These are phyloP conservation scores for Cercis canadensis DNA, from an alignment of 306 rosid genomes.

Conservation along the genomic window DNA sequence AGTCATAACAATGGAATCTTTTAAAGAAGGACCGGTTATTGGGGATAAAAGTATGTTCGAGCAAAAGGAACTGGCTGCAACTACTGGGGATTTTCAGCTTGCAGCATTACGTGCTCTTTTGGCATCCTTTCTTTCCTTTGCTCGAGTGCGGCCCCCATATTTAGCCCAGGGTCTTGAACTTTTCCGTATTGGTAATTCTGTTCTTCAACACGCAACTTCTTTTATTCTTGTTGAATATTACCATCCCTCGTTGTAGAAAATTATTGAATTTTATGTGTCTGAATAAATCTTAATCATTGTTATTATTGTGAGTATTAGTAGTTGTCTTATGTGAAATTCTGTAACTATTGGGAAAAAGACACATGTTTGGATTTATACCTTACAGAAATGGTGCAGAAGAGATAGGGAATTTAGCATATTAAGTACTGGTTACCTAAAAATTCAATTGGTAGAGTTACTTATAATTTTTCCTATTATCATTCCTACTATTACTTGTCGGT, in stretches of 20 bases:
- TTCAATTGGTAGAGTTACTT: not conserved
- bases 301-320: conserved; percentile 4
- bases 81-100: conserved; percentile 66
- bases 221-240: conserved; percentile 23
- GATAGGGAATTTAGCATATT: not conserved
- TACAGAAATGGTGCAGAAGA: not conserved
- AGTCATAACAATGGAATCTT: conserved; percentile 53
- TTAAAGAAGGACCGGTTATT: conserved; percentile 51
- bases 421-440: not conserved
- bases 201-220: conserved; percentile 9
- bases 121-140: conserved; percentile 79
- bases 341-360: not conserved
- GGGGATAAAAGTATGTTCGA: conserved; percentile 56
- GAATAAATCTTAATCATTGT: conserved; percentile 1
- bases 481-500: too few relatives aligned
- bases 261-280: not conserved
- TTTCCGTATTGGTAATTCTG: conserved; percentile 70
- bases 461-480: too few relatives aligned
- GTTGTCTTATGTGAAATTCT: not conserved
- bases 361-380: not conserved
- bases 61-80: conserved; percentile 49
- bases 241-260: conserved; percentile 5
- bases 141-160: conserved; percentile 58
- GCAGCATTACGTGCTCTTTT: conserved; percentile 78
- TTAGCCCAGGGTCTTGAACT: conserved; percentile 87